These are phyloP conservation scores for Bruguiera hainesii DNA, from an alignment of 441 rosid genomes.

Conservation along the genomic window DNA sequence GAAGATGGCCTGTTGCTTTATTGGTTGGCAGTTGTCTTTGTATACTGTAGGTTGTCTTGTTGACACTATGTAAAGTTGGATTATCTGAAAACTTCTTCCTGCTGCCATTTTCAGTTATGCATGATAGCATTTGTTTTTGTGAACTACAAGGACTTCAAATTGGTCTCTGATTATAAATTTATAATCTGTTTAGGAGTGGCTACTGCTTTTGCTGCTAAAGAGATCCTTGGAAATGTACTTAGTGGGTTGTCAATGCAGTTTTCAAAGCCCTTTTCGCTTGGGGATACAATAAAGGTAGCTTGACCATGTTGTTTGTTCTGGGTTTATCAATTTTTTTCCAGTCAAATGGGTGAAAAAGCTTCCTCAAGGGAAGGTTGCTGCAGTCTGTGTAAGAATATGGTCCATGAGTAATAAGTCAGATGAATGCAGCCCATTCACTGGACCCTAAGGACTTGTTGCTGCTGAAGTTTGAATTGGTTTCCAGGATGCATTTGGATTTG, in stretches of 20 bases:
- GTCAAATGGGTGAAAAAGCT: neutral
- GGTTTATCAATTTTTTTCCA: slow-evolving; percentile 1
- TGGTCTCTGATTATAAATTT: neutral
- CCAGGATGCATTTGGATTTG: neutral
- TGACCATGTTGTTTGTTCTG: slow-evolving; percentile 6
- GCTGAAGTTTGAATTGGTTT: neutral
- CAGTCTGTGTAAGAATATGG: neutral
- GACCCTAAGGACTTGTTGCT: neutral
- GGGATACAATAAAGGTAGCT: slow-evolving; percentile 89
- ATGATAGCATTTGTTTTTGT: neutral
- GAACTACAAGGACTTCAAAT: neutral
- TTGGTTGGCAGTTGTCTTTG: no score
- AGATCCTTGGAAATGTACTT: slow-evolving; percentile 84
- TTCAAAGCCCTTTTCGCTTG: slow-evolving; percentile 82
- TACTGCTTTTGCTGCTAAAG: slow-evolving; percentile 94
- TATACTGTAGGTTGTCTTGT: neutral
- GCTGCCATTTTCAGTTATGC: neutral
- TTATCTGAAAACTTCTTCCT: neutral
- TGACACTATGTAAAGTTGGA: neutral
- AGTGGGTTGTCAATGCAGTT: slow-evolving; percentile 89
- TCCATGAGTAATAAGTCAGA: neutral
- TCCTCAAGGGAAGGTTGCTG: neutral
- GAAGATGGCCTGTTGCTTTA: no score
- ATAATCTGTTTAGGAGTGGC: slow-evolving; percentile 68
- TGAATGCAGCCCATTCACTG: neutral